phyloP scores from a whole-genome alignment of 1,139 yeast genomes.

The Yamadazyma kanchanaburiensis region DNA sequence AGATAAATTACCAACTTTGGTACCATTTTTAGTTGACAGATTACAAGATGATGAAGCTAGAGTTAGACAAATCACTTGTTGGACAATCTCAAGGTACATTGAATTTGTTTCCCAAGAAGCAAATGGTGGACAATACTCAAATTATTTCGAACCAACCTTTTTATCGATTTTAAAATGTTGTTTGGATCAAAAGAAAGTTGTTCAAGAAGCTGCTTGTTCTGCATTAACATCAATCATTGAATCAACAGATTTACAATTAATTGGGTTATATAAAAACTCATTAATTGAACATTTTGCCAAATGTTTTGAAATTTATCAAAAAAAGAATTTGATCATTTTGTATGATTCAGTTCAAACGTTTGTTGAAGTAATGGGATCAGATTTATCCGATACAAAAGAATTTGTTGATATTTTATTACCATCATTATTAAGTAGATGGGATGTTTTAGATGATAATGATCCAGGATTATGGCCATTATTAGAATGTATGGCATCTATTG shows the following conservation, averaged over 20 bases:
- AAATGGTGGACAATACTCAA: slow-evolving; percentile 59
- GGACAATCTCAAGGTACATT: slow-evolving; percentile 89
- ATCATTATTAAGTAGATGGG: slow-evolving; percentile 81
- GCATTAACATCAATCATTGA: slow-evolving; percentile 84
- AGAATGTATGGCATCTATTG: slow-evolving; percentile 89
- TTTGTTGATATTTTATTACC: slow-evolving; percentile 68
- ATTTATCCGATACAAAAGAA: slow-evolving; percentile 51
- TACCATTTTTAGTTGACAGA: slow-evolving; percentile 83
- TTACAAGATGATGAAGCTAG: slow-evolving; percentile 75
- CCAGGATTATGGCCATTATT: slow-evolving; percentile 85
- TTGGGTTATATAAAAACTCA: slow-evolving; percentile 47
- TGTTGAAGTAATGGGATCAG: slow-evolving; percentile 70
- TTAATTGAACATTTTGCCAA: slow-evolving; percentile 65
- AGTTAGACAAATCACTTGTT: slow-evolving; percentile 89
- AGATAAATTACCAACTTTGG: slow-evolving; percentile 71
- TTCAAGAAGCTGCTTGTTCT: slow-evolving; percentile 91
- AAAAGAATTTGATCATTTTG: slow-evolving; percentile 73
- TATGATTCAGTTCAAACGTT: slow-evolving; percentile 94
- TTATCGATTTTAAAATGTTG: slow-evolving; percentile 73
- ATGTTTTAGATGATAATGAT: slow-evolving; percentile 67
- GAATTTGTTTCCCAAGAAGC: slow-evolving; percentile 77
- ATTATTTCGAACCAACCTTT: slow-evolving; percentile 72
- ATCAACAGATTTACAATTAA: slow-evolving; percentile 62
- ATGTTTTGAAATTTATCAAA: slow-evolving; percentile 76
- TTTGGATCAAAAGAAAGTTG: slow-evolving; percentile 81